Evolutionary conservation across 345 rosid species (phyloP), one percentile per base, ranked within the genome.

Genomic region (Aurinia saxatilis): DNA sequence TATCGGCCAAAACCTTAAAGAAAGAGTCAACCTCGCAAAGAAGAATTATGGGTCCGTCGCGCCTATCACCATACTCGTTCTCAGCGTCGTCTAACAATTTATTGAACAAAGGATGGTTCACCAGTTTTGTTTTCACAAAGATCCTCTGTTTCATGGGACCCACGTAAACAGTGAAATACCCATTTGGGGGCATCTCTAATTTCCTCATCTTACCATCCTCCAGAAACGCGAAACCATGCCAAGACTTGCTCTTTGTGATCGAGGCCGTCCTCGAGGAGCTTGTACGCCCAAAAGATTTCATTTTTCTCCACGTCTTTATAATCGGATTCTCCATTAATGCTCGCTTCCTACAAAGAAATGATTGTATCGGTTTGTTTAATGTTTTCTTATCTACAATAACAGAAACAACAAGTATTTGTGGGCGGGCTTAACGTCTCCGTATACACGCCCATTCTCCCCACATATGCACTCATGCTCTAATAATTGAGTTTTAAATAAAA

Each of bases 1-100:
- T 84, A 61, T 78, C 80, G 0, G 82, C 86, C 44, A 90, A 50
- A 35, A 80, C 83, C 67, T 76, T 78, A 30, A 58, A 73, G 70
- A 87, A 87, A 70, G 75, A 58, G 63, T 82, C 84, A 29, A 85
- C 91, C 35, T 85, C 80, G 8, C 97, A 90, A 6, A 96, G 96
- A 46, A 90, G 85, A 64, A 63, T 49, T 17, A 90, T 70, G 1
- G 97, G 97, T 21, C 96, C 96, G 15, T 84, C 80, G 15, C 63
- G 41, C 23, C 42, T 35, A 59, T 70, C 84, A 10, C 96, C 96
- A 27, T 79, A 87, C 57, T 84, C 97, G 31, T 23, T 38, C 56
- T 77, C 97, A 0, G 96, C 91, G 1, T 87, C 97, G 44, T 90
- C 95, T 17, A 90, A 78, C 81, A 90, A 25, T 50, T 71, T 48